Evolutionary conservation across 805 yeast genomes (phyloP).

Genomic region (Candida saitoana): DNA sequence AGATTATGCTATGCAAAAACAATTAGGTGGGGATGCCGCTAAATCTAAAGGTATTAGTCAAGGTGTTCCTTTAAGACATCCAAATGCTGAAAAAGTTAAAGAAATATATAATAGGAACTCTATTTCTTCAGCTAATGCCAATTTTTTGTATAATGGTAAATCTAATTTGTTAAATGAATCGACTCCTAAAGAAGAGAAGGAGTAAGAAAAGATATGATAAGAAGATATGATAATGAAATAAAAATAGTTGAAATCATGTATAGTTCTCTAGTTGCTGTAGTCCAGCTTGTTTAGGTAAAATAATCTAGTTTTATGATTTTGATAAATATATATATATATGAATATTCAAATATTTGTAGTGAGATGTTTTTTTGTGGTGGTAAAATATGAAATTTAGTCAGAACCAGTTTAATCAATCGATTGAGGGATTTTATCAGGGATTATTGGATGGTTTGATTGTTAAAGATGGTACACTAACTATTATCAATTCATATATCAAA

Average conservation of each 20-base stretch:
- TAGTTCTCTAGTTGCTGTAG: too few species aligned
- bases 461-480: not conserved
- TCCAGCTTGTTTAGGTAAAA: too few species aligned
- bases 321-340: too few species aligned
- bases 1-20: constrained; percentile 78
- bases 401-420: not conserved
- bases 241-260: too few species aligned
- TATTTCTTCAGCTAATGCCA: constrained; percentile 46
- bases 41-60: constrained; percentile 23
- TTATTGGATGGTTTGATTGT: constrained; percentile 9
- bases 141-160: constrained; percentile 45
- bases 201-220: too few species aligned
- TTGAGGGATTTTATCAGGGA: constrained; percentile 2
- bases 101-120: constrained; percentile 56
- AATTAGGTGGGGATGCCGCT: constrained; percentile 22
- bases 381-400: too few species aligned
- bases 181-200: constrained; percentile 26
- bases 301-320: too few species aligned
- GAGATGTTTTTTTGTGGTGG: too few species aligned
- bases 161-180: constrained; percentile 54
- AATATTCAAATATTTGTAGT: too few species aligned
- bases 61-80: constrained; percentile 41
- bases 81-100: constrained; percentile 56
- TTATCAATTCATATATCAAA: constrained; percentile 11
- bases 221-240: too few species aligned